phyloP scores from a whole-genome alignment of 108 stramenopile genomes.

The Skeletonema tropicum region DNA sequence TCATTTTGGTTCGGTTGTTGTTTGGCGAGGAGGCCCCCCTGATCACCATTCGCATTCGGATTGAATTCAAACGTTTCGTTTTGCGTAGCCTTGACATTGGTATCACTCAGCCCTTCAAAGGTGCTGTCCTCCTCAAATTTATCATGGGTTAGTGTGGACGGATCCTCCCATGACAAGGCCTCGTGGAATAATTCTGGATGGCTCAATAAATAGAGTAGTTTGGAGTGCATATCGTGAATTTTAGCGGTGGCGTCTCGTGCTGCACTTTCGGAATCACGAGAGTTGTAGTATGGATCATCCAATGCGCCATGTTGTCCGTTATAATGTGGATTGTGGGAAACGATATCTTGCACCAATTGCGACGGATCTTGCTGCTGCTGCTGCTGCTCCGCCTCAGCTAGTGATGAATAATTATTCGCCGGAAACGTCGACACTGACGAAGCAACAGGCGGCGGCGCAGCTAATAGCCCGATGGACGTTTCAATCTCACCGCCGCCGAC shows the following conservation, averaged over 20 bases:
- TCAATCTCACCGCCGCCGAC: neutral
- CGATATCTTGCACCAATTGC: neutral
- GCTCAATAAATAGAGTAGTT: conserved; percentile 69
- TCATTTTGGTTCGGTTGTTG: conserved; percentile 9
- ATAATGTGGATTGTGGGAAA: neutral
- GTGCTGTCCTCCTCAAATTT: conserved; percentile 59
- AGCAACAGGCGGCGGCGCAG: neutral
- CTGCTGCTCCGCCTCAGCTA: too few relatives aligned
- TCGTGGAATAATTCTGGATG: conserved; percentile 81
- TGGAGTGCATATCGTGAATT: conserved; percentile 78
- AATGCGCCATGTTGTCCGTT: neutral
- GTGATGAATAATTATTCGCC: neutral
- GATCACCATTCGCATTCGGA: conserved; percentile 14
- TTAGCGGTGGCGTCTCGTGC: conserved; percentile 63
- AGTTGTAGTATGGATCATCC: neutral
- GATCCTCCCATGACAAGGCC: conserved; percentile 55
- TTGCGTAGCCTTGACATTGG: neutral
- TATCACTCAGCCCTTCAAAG: conserved; percentile 24
- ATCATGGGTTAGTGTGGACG: too few relatives aligned
- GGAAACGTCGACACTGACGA: neutral
- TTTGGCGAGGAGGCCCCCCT: conserved; percentile 34
- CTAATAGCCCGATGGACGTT: conserved; percentile 1
- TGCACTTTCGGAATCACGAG: neutral
- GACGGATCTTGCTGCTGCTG: neutral
- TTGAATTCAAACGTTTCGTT: conserved; percentile 36